Evolutionary conservation across 1,139 yeast genomes (phyloP).

Genomic region (Pichia norvegensis): DNA sequence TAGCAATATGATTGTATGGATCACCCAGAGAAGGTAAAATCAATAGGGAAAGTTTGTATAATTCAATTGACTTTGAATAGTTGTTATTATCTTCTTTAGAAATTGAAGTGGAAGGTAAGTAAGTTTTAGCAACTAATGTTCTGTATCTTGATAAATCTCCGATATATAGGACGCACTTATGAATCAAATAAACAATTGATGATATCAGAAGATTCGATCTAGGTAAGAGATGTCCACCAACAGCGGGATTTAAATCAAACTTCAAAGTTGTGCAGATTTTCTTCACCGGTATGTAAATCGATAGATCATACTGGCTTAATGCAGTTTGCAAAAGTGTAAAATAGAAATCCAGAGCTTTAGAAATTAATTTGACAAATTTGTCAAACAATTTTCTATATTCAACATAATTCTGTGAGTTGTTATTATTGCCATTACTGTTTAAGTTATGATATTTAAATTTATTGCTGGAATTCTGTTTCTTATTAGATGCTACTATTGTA

Average conservation of each 20-base stretch:
- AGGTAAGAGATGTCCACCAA: slow-evolving; percentile 6
- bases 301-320: slow-evolving; percentile 30
- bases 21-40: slow-evolving; percentile 61
- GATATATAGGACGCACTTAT: slow-evolving; percentile 47
- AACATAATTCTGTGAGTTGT: slow-evolving; percentile 30
- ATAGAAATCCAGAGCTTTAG: slow-evolving; percentile 43
- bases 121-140: slow-evolving; percentile 38
- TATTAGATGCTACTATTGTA: background rate
- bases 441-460: slow-evolving; percentile 14
- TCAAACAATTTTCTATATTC: slow-evolving; percentile 53
- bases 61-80: slow-evolving; percentile 39
- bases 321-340: slow-evolving; percentile 33
- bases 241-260: slow-evolving; percentile 11
- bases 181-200: slow-evolving; percentile 42
- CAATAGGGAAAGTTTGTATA: slow-evolving; percentile 44
- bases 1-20: slow-evolving; percentile 58
- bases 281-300: slow-evolving; percentile 34
- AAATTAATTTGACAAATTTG: slow-evolving; percentile 41
- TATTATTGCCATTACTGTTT: slow-evolving; percentile 1
- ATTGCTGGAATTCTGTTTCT: slow-evolving; percentile 2
- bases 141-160: slow-evolving; percentile 59
- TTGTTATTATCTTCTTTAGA: slow-evolving; percentile 33
- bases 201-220: slow-evolving; percentile 15
- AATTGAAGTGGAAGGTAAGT: slow-evolving; percentile 33
- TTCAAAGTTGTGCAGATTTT: slow-evolving; percentile 27